These are phyloP conservation scores for Psilocybe subaeruginosa DNA, from an alignment of 768 basidiomycete species.

Conservation along the genomic window DNA sequence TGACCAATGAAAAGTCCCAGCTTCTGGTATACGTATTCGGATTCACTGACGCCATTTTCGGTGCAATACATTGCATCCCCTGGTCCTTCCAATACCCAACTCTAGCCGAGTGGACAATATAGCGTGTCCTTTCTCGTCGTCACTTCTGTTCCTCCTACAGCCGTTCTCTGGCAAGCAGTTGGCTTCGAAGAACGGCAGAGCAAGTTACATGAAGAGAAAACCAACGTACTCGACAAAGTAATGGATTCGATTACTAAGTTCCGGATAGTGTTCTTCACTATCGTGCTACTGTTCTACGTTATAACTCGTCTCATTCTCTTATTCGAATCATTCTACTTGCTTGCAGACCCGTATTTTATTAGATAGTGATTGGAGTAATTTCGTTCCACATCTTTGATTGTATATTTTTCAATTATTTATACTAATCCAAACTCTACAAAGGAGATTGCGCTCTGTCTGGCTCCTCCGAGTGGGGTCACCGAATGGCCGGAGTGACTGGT, in stretches of 20 bases:
- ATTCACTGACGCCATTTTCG: slow-evolving; percentile 12
- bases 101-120: slow-evolving; percentile 1
- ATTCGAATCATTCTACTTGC: neutral
- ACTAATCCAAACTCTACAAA: no score
- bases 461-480: no score
- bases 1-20: neutral
- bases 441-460: no score
- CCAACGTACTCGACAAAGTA: neutral
- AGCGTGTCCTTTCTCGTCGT: slow-evolving; percentile 12
- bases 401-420: no score
- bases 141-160: neutral
- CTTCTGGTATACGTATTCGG: neutral
- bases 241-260: neutral
- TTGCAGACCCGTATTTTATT: neutral
- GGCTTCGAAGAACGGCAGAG: neutral
- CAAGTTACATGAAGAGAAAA: neutral
- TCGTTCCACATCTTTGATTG: neutral
- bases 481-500: no score
- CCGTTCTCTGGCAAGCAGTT: neutral
- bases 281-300: neutral
- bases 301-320: neutral
- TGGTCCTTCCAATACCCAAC: slow-evolving; percentile 19
- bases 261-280: neutral
- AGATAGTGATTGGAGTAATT: slow-evolving; percentile 1
- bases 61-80: slow-evolving; percentile 22